phyloP scores from a whole-genome alignment of 306 rosid species.

The Fagus sylvatica region DNA sequence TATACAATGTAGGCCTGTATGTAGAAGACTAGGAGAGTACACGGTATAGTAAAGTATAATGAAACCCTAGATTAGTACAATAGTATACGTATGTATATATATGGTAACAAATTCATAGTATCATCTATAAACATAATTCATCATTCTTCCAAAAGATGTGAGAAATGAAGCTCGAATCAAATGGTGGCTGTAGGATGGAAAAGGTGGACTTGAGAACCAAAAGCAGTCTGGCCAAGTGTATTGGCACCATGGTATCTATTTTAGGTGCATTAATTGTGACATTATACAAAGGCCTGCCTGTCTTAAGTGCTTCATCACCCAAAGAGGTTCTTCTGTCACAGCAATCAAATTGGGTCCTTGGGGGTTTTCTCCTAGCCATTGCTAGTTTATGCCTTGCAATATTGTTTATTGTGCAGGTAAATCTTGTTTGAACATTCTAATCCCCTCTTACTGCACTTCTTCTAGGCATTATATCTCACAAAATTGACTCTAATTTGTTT shows the following conservation, averaged over 20 bases:
- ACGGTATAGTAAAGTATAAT: too few relatives aligned
- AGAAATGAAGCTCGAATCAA: background rate
- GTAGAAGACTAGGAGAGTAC: too few relatives aligned
- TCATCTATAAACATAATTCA: background rate
- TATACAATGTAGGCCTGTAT: too few relatives aligned
- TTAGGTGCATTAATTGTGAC: conserved; percentile 47
- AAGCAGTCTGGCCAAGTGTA: conserved; percentile 38
- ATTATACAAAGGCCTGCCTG: conserved; percentile 43
- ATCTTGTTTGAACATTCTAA: background rate
- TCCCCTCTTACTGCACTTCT: too few relatives aligned
- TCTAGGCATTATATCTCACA: background rate
- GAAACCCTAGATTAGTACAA: too few relatives aligned
- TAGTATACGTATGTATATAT: too few relatives aligned
- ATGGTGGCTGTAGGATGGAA: conserved; percentile 44
- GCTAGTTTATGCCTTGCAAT: conserved; percentile 29
- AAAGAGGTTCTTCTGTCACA: conserved; percentile 5
- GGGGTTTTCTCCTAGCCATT: conserved; percentile 41
- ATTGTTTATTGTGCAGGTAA: conserved; percentile 41
- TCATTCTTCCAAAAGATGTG: background rate
- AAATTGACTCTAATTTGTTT: background rate
- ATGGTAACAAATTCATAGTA: too few relatives aligned
- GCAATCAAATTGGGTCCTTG: conserved; percentile 39
- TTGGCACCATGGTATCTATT: conserved; percentile 49
- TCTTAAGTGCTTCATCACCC: conserved; percentile 7
- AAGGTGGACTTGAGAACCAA: conserved; percentile 32